Conservation (phyloP, 106 monocot species). For the Phalaenopsis equestris region DNA sequence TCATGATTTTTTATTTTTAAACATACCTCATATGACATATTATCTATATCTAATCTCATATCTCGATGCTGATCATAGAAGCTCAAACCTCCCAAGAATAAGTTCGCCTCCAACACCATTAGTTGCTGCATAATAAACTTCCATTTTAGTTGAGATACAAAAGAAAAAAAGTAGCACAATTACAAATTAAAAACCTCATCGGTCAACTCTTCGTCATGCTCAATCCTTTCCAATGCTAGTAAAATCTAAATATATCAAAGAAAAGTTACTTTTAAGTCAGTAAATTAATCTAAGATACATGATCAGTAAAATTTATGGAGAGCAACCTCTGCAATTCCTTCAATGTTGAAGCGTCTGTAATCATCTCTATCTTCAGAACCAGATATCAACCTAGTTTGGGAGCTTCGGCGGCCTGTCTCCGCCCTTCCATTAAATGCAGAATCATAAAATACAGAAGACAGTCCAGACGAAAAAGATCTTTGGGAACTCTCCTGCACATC, state of each 20-base stretch:
- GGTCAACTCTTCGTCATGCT: slow-evolving; percentile 43
- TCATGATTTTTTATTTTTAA: background rate
- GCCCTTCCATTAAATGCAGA: slow-evolving; percentile 17
- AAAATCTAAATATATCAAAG: slow-evolving; percentile 31
- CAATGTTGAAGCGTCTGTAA: slow-evolving; percentile 20
- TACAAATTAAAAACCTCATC: slow-evolving; percentile 41
- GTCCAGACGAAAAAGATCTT: slow-evolving; percentile 15
- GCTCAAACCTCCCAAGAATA: slow-evolving; percentile 38
- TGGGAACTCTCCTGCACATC: slow-evolving; percentile 17
- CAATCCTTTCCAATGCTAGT: slow-evolving; percentile 56
- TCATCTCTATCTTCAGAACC: slow-evolving; percentile 24
- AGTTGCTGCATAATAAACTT: slow-evolving; percentile 45
- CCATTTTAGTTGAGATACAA: background rate
- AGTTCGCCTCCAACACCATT: slow-evolving; percentile 46
- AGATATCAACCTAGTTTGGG: slow-evolving; percentile 16
- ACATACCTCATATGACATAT: slow-evolving; percentile 88
- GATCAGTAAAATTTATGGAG: background rate
- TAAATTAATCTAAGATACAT: background rate
- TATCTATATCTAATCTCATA: slow-evolving; percentile 93
- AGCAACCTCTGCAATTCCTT: slow-evolving; percentile 51
- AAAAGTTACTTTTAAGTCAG: slow-evolving; percentile 2
- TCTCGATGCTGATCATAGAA: slow-evolving; percentile 71
- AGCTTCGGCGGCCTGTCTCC: slow-evolving; percentile 13
- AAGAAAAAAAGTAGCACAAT: background rate
- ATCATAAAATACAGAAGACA: slow-evolving; percentile 11